phyloP scores from a whole-genome alignment of 345 rosid genomes.

The Gossypium turneri region DNA sequence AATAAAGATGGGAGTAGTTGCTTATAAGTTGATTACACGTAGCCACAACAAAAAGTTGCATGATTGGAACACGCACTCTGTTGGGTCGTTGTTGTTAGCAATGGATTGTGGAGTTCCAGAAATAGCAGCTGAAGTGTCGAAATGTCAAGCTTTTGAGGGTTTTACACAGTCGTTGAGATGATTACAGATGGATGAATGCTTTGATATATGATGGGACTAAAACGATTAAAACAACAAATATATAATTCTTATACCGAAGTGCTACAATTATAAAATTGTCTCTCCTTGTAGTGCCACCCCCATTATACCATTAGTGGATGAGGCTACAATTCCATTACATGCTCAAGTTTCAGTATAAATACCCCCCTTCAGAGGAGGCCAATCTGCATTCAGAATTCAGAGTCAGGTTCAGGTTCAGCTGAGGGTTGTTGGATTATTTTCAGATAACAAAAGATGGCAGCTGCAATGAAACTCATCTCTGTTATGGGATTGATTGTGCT shows the following conservation, averaged over 20 bases:
- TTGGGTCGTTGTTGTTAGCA: background rate
- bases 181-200: conserved; percentile 18
- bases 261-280: conserved; percentile 15
- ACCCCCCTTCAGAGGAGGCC: background rate
- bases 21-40: conserved; percentile 23
- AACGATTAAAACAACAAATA: background rate
- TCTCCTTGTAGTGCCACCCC: conserved; percentile 28
- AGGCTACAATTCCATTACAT: conserved; percentile 12
- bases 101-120: conserved; percentile 19
- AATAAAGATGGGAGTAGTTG: background rate
- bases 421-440: background rate
- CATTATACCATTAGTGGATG: conserved; percentile 29
- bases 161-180: background rate
- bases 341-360: conserved; percentile 30
- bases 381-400: conserved; percentile 13
- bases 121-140: conserved; percentile 15
- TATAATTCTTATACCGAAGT: conserved; percentile 11
- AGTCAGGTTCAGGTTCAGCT: background rate
- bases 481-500: conserved; percentile 26
- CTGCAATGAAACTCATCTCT: conserved; percentile 21
- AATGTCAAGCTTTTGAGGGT: background rate
- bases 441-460: conserved; percentile 20
- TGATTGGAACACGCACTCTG: conserved; percentile 12
- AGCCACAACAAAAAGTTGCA: conserved; percentile 6
- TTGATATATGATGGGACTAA: background rate